phyloP scores from a whole-genome alignment of 441 rosid species.

The Gossypium gossypioides region DNA sequence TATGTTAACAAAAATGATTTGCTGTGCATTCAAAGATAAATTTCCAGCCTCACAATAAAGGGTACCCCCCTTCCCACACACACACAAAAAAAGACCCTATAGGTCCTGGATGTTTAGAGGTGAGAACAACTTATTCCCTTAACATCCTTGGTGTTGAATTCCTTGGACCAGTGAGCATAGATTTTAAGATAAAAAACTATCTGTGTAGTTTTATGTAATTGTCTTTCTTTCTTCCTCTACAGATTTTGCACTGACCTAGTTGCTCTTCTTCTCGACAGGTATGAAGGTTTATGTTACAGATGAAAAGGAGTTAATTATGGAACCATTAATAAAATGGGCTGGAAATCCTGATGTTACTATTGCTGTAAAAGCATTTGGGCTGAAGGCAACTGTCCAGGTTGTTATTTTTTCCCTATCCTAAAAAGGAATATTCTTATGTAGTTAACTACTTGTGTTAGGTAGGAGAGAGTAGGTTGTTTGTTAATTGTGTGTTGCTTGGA shows the following conservation, averaged over 20 bases:
- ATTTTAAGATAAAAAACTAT: not conserved
- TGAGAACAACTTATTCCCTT: not conserved
- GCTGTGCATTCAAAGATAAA: not conserved
- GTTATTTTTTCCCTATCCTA: slow-evolving; percentile 6
- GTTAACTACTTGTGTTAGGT: not conserved
- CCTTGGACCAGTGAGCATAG: not conserved
- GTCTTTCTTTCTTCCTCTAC: not conserved
- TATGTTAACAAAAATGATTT: not conserved
- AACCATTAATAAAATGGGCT: slow-evolving; percentile 88
- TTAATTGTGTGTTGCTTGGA: slow-evolving; percentile 14
- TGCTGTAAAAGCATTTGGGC: slow-evolving; percentile 77
- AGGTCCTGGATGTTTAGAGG: not conserved
- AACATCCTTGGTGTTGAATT: not conserved
- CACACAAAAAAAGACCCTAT: not conserved
- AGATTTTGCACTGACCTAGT: not conserved
- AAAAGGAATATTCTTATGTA: not conserved
- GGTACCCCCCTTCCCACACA: not conserved
- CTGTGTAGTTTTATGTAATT: not conserved
- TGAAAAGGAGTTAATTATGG: slow-evolving; percentile 95
- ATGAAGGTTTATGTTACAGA: slow-evolving; percentile 93
- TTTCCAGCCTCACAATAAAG: not conserved
- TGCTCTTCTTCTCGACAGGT: slow-evolving; percentile 31
- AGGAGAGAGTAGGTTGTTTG: not conserved
- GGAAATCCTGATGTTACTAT: slow-evolving; percentile 71
- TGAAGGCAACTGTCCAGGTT: slow-evolving; percentile 94